phyloP scores from a whole-genome alignment of 176 grass and related monocot genomes.

The Oryza rufipogon region DNA sequence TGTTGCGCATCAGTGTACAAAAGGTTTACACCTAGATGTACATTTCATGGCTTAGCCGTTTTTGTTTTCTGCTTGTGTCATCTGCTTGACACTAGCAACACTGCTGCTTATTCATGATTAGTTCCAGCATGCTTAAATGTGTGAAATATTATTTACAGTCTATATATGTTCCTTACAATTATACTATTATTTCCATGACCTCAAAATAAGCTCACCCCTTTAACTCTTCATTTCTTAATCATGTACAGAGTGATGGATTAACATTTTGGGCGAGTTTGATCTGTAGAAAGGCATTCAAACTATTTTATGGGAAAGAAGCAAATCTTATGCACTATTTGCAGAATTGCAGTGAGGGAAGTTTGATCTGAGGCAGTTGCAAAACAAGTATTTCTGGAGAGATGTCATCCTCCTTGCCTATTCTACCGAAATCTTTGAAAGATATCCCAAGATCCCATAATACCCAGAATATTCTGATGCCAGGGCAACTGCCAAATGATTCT shows the following conservation, averaged over 20 bases:
- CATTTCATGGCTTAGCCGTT: slow-evolving; percentile 19
- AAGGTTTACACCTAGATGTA: slow-evolving; percentile 6
- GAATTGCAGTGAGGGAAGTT: slow-evolving; percentile 41
- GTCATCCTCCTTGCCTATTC: slow-evolving; percentile 65
- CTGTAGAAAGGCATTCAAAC: slow-evolving; percentile 22
- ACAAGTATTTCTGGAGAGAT: slow-evolving; percentile 52
- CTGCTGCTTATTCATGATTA: slow-evolving; percentile 29
- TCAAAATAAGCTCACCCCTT: slow-evolving; percentile 30
- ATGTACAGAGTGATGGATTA: slow-evolving; percentile 42
- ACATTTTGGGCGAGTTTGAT: slow-evolving; percentile 6
- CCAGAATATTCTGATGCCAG: slow-evolving; percentile 53
- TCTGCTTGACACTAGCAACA: slow-evolving; percentile 7
- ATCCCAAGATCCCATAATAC: slow-evolving; percentile 51
- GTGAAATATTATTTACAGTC: slow-evolving; percentile 13
- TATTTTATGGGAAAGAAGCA: slow-evolving; percentile 46
- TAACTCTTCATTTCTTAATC: slow-evolving; percentile 28
- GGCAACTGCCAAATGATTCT: slow-evolving; percentile 44
- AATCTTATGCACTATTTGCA: slow-evolving; percentile 33
- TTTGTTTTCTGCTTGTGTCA: slow-evolving; percentile 23
- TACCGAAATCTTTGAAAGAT: slow-evolving; percentile 62
- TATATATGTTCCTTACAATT: slow-evolving; percentile 25
- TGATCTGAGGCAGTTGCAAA: slow-evolving; percentile 45
- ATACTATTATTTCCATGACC: slow-evolving; percentile 10
- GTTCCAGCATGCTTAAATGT: slow-evolving; percentile 21
- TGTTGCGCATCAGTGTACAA: background rate